Percentiles rank a stretch among this genome's conserved stretches.
Evolutionary conservation across 805 yeast species (phyloP).

Genomic region (Schwanniomyces vanrijiae): DNA sequence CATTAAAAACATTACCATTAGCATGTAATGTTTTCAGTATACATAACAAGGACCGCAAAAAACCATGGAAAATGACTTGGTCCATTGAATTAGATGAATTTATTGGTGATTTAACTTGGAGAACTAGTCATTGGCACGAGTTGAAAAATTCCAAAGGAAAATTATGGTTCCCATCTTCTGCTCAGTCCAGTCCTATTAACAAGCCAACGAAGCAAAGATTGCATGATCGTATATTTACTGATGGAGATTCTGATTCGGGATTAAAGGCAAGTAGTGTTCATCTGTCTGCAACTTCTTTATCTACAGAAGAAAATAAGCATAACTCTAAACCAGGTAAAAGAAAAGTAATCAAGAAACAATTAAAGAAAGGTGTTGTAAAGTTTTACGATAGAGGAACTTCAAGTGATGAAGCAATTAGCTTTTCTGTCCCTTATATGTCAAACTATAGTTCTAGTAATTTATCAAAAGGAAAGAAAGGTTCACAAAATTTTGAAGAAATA

Average conservation of each 20-base stretch:
- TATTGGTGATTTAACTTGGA: slow-evolving; percentile 58
- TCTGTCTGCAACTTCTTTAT: slow-evolving; percentile 7
- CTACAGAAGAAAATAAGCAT: not conserved
- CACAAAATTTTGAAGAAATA: not conserved
- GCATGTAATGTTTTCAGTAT: slow-evolving; percentile 63
- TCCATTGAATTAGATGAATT: slow-evolving; percentile 62
- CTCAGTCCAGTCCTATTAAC: not conserved
- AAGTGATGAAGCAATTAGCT: not conserved
- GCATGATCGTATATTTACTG: slow-evolving; percentile 34
- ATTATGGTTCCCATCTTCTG: slow-evolving; percentile 49
- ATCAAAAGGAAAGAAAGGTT: not conserved
- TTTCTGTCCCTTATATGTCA: not conserved
- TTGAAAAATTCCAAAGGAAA: slow-evolving; percentile 45
- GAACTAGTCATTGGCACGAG: slow-evolving; percentile 55
- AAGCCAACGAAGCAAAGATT: slow-evolving; percentile 14
- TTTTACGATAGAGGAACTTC: not conserved
- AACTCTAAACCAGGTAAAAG: not conserved
- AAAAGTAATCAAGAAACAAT: not conserved
- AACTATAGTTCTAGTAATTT: not conserved
- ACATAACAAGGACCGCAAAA: slow-evolving; percentile 24
- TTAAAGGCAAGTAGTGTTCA: slow-evolving; percentile 3
- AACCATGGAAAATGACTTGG: slow-evolving; percentile 55
- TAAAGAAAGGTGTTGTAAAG: not conserved
- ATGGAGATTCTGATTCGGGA: slow-evolving; percentile 8
- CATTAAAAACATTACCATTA: slow-evolving; percentile 52